Base-by-base conservation (phyloP, 2,329 filamentous ascomycete genomes). In the Trichoderma atrobrunneum region DNA sequence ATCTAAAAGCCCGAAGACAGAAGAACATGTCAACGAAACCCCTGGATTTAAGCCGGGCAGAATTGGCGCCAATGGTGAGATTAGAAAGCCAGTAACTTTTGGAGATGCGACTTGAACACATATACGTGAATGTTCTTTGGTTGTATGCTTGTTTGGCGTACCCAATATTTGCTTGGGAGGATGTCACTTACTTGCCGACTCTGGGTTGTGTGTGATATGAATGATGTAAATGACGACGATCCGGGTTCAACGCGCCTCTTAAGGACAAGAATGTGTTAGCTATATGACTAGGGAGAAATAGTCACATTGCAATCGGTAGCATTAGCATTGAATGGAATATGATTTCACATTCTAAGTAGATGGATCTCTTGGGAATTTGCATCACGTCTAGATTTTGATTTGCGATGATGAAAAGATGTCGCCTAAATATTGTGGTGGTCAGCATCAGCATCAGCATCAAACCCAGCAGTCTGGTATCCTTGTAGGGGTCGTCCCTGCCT, bases 401-500 rank as follows among this genome's bases (percentile, higher is more conserved):
- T 10, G 18, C 2, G 18, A 5, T 48, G 18, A 48, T 48, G 8
- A 48, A 39, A 39, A 18, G 36, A 39, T 39, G 36, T 14, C 14
- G 14, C 34, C 2, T 1, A 6, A 36, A 7, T 16, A 36, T 14
- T 14, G 34, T 30, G 28, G 28, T 30, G 6, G 28, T 30, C 6
- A 30, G 7, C 28, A 30, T 5, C 32, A 34, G 34, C 34, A 14
- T 16, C 34, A 43, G 16, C 7, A 8, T 43, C 39, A 8, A 43
- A 4, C 39, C 39, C 39, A 43, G 39, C 39, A 43, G 18, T 18
- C 18, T 18, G 39, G 16, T 43, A 43, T 18, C 18, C 18, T 43
- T 43, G 18, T 18, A n/a, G 39, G 39, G 16, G 5, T 5, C n/a
- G 3, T 74, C 73, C 76, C 73, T 75, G 76, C 74, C 76, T 77